These are phyloP conservation scores for Thinopyrum elongatum DNA, from an alignment of 176 grass and related monocot genomes.

Conservation along the genomic window DNA sequence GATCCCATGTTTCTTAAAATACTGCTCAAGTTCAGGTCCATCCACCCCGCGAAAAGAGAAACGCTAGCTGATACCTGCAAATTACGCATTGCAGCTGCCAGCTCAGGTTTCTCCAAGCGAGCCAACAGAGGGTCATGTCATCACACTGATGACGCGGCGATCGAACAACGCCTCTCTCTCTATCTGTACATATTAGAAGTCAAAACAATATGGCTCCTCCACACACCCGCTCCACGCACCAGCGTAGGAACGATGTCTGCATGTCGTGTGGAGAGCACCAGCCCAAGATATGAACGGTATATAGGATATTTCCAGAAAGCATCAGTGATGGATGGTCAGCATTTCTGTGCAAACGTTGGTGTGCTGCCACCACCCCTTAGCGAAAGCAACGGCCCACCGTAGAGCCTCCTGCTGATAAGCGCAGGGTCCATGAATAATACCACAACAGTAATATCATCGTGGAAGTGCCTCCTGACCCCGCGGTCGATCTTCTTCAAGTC, in stretches of 20 bases:
- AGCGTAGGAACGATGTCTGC: no score
- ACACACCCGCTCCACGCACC: neutral
- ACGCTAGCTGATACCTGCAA: neutral
- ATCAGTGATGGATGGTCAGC: neutral
- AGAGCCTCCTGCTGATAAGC: conserved; percentile 22
- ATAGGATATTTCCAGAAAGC: neutral
- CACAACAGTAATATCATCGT: conserved; percentile 60
- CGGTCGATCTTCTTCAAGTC: conserved; percentile 41
- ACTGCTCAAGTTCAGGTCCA: neutral
- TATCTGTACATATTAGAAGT: conserved; percentile 19
- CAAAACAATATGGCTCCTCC: conserved; percentile 17
- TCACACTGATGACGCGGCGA: neutral
- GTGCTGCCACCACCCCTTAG: conserved; percentile 28
- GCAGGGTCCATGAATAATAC: conserved; percentile 49
- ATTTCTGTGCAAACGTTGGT: neutral
- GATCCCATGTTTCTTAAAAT: neutral
- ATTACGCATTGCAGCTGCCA: neutral
- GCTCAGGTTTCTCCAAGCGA: neutral
- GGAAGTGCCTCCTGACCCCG: conserved; percentile 46
- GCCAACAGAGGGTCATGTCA: neutral
- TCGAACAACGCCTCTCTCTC: neutral
- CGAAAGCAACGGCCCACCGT: conserved; percentile 32
- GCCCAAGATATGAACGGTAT: conserved; percentile 13
- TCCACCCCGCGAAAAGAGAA: neutral
- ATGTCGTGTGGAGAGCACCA: neutral